Conservation (phyloP, 106 monocot species). For the Dactylorhiza incarnata region DNA sequence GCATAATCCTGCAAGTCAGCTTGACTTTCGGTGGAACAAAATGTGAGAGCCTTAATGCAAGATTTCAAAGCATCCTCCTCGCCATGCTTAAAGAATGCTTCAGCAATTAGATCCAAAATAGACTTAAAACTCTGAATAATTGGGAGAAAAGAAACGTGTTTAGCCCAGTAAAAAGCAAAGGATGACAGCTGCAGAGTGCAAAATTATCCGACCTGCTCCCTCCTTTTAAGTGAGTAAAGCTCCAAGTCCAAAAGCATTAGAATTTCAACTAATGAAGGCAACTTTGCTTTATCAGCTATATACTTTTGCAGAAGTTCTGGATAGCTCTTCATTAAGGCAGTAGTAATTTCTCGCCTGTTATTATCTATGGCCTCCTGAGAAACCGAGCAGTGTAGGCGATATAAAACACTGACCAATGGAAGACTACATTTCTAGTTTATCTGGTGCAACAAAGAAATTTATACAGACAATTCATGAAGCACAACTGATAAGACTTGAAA, state of each 20-base stretch:
- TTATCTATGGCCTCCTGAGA: conserved; percentile 79
- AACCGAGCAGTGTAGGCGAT: not conserved
- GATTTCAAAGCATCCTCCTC: conserved; percentile 86
- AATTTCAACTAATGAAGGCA: conserved; percentile 77
- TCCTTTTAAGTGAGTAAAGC: conserved; percentile 84
- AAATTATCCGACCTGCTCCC: conserved; percentile 61
- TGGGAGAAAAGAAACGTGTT: not conserved
- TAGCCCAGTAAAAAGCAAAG: not conserved
- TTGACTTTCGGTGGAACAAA: conserved; percentile 79
- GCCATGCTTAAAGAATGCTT: conserved; percentile 95
- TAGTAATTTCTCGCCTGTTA: conserved; percentile 60
- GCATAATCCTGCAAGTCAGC: conserved; percentile 90
- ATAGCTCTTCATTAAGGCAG: conserved; percentile 75
- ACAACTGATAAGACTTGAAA: not conserved
- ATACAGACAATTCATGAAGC: not conserved
- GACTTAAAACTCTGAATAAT: conserved; percentile 67
- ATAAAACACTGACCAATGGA: not conserved
- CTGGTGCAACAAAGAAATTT: not conserved
- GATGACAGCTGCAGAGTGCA: conserved; percentile 7
- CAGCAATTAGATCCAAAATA: conserved; percentile 60
- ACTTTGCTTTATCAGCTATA: conserved; percentile 84
- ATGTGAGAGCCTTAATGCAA: conserved; percentile 71
- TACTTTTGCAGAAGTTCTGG: conserved; percentile 80
- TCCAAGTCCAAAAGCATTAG: conserved; percentile 74
- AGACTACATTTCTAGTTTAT: not conserved